phyloP scores from a whole-genome alignment of 352 stramenopile genomes.

The Phytophthora pluvialis region DNA sequence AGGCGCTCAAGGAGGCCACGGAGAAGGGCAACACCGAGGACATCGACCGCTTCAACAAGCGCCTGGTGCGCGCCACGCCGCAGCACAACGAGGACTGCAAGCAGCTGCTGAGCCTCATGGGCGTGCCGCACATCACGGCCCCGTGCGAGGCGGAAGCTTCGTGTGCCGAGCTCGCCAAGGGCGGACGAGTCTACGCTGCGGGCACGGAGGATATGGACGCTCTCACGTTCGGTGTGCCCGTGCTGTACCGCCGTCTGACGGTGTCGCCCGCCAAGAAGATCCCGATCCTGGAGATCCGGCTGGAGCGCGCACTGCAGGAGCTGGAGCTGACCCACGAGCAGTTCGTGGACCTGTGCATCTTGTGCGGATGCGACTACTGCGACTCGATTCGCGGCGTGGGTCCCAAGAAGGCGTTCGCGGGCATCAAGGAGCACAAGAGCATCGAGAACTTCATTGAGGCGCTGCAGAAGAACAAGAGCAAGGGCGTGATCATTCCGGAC shows the following conservation, averaged over 20 bases:
- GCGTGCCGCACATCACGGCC: conserved; percentile 95
- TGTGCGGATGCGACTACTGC: conserved; percentile 99
- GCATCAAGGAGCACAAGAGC: conserved; percentile 95
- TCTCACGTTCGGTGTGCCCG: conserved; percentile 97
- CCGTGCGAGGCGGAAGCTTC: conserved; percentile 99
- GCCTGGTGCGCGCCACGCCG: conserved; percentile 88
- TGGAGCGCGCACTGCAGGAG: conserved; percentile 92
- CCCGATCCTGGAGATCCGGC: conserved; percentile 92
- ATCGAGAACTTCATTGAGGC: conserved; percentile 96
- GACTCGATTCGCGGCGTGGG: conserved; percentile 97
- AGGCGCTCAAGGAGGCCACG: conserved; percentile 83
- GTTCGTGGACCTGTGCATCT: conserved; percentile 99
- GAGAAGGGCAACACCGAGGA: conserved; percentile 90
- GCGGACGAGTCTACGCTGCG: conserved; percentile 93
- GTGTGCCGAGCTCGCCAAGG: conserved; percentile 94
- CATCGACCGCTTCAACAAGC: conserved; percentile 95
- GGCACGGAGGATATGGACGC: conserved; percentile 99
- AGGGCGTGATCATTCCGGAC: conserved; percentile 83
- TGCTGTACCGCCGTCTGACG: conserved; percentile 94
- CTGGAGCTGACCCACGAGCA: conserved; percentile 93
- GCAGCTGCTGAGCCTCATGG: conserved; percentile 94
- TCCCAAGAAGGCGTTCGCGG: conserved; percentile 97
- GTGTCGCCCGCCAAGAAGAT: conserved; percentile 90
- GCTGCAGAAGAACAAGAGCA: conserved; percentile 89
- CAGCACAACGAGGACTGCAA: conserved; percentile 96